Evolutionary conservation across 2,329 filamentous ascomycete species (phyloP), one percentile per base, ranked within the genome.

Genomic region (Pezicula radicicola): DNA sequence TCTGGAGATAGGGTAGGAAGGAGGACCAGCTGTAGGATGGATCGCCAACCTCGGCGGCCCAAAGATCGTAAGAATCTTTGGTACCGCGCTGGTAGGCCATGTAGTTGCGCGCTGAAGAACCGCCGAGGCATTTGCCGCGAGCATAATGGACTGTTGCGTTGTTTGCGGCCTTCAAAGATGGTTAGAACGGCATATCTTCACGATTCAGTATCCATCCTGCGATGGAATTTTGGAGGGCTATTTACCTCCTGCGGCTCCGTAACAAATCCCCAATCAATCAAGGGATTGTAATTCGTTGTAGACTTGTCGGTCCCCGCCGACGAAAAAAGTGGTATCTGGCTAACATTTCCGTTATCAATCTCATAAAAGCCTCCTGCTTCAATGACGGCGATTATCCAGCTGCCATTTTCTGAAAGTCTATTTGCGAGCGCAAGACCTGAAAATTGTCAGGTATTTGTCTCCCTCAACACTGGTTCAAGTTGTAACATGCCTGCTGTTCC

Each of bases 401-500:
- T 48, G 27, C 58, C 55, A 50, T 70, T 64, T 50, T 73, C 71
- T 13, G 62, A 66, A 18, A 78, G 61, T 8, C 72, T 62, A 10
- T 65, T 66, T 25, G 72, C 72, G 13, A 77, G 60, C 1, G 70
- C 67, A 9, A 77, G 63, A n/a, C n/a, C n/a, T n/a, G n/a, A n/a
- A n/a, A n/a, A n/a, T n/a, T n/a, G n/a, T n/a, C n/a, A n/a, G n/a
- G n/a, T n/a, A n/a, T n/a, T n/a, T n/a, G n/a, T n/a, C n/a, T n/a
- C n/a, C n/a, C n/a, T n/a, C n/a, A n/a, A n/a, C n/a, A n/a, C n/a
- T n/a, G n/a, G n/a, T n/a, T n/a, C n/a, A n/a, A n/a, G n/a, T n/a
- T n/a, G n/a, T n/a, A n/a, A n/a, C n/a, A n/a, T n/a, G 28, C 75
- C 75, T 35, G 71, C 72, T n/a, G 70, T 70, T 6, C 75, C 75